Conservation (phyloP, 139 green algal species). For the Chlamydomonas urium region DNA sequence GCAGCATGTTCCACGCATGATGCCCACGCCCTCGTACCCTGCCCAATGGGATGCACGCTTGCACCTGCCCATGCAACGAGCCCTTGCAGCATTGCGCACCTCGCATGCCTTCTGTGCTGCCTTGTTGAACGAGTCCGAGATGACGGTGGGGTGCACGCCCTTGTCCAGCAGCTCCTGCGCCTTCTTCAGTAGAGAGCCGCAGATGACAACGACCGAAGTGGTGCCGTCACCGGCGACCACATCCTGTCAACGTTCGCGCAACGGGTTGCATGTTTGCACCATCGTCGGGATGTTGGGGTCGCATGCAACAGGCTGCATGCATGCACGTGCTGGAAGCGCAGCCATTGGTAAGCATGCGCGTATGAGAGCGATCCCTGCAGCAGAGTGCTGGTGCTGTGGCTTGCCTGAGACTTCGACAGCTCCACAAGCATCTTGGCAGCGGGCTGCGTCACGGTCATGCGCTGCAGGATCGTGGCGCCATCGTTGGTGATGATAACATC, state of each 20-base stretch:
- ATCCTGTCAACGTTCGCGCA: conserved; percentile 63
- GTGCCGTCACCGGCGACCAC: conserved; percentile 97
- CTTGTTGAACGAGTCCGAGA: conserved; percentile 89
- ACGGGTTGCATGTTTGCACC: too few relatives aligned
- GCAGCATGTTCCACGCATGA: too few relatives aligned
- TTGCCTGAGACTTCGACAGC: conserved; percentile 89
- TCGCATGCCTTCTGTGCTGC: conserved; percentile 77
- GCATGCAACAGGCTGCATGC: too few relatives aligned
- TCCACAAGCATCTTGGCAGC: conserved; percentile 99
- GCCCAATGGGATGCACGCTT: background rate
- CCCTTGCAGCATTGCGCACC: too few relatives aligned
- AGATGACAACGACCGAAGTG: conserved; percentile 90
- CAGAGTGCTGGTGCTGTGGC: too few relatives aligned
- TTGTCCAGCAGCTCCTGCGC: conserved; percentile 60
- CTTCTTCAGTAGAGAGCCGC: conserved; percentile 90
- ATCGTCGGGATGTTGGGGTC: too few relatives aligned
- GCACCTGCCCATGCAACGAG: too few relatives aligned
- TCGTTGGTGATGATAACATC: conserved; percentile 99
- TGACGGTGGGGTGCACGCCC: conserved; percentile 84
- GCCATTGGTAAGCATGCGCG: too few relatives aligned
- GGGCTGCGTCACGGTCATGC: conserved; percentile 94
- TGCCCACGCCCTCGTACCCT: background rate
- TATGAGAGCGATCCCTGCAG: too few relatives aligned
- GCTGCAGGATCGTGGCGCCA: conserved; percentile 97
- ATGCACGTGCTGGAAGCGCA: too few relatives aligned